Evolutionary conservation across 139 green algal species (phyloP).

Genomic region (Spirogloea muscicola): DNA sequence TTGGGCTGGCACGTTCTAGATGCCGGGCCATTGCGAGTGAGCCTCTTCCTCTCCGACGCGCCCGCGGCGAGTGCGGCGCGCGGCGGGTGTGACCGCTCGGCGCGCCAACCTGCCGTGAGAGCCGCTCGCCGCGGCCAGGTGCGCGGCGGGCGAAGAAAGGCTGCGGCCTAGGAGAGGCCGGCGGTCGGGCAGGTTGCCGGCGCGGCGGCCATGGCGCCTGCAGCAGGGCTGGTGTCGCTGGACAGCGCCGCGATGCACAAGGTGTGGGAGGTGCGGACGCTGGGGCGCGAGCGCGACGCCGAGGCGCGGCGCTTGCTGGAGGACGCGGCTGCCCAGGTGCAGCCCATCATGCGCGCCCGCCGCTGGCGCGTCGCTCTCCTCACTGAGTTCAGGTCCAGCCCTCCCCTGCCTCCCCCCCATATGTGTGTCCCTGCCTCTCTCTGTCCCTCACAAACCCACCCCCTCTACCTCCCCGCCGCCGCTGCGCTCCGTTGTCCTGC

Average conservation of each 20-base stretch:
- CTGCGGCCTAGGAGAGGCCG: too few relatives aligned
- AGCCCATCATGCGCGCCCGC: conserved; percentile 74
- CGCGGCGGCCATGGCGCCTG: too few relatives aligned
- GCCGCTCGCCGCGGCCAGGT: too few relatives aligned
- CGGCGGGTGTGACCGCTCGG: too few relatives aligned
- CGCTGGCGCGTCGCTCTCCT: conserved; percentile 63
- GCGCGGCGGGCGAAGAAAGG: too few relatives aligned
- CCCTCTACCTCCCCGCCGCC: background rate
- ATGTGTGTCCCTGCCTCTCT: background rate
- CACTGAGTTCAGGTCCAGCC: conserved; percentile 62
- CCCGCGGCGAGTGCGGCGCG: too few relatives aligned
- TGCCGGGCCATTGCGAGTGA: too few relatives aligned
- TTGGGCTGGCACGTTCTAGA: too few relatives aligned
- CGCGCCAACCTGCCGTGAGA: too few relatives aligned
- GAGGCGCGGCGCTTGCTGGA: conserved; percentile 61
- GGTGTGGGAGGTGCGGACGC: conserved; percentile 40
- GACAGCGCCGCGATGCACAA: conserved; percentile 19
- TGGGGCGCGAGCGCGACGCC: background rate
- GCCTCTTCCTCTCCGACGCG: too few relatives aligned
- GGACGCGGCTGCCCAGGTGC: conserved; percentile 67
- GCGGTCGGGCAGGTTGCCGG: too few relatives aligned
- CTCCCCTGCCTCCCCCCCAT: background rate
- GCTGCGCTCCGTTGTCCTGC: background rate
- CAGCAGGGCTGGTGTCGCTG: conserved; percentile 2
- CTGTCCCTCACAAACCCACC: background rate